Evolutionary conservation across 2,329 filamentous ascomycete genomes (phyloP).

Genomic region (Neocucurbitaria cava): DNA sequence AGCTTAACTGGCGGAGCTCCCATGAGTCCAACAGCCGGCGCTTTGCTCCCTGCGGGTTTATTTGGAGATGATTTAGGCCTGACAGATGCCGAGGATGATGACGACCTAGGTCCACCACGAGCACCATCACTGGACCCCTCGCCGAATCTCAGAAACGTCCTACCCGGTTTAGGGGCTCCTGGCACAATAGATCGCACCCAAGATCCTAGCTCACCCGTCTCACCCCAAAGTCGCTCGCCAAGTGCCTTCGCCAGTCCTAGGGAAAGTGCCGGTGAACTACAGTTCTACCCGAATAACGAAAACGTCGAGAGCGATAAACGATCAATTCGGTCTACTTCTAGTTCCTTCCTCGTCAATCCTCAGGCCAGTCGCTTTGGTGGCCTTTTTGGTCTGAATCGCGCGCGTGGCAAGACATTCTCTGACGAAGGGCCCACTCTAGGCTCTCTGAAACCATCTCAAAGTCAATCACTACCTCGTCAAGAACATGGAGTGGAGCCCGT

Average conservation of each 20-base stretch:
- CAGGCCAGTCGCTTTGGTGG: constrained; percentile 63
- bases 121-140: constrained; percentile 35
- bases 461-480: constrained; percentile 76
- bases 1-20: constrained; percentile 70
- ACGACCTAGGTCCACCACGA: constrained; percentile 36
- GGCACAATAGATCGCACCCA: constrained; percentile 43
- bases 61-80: constrained; percentile 69
- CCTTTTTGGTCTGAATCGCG: constrained; percentile 67
- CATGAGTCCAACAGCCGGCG: constrained; percentile 77
- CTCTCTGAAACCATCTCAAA: constrained; percentile 73
- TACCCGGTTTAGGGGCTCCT: constrained; percentile 52
- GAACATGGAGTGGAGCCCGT: constrained; percentile 57
- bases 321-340: constrained; percentile 57
- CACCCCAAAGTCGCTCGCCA: constrained; percentile 52
- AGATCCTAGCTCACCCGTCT: constrained; percentile 53
- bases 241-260: constrained; percentile 57
- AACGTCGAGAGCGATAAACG: constrained; percentile 54
- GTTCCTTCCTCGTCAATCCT: constrained; percentile 57
- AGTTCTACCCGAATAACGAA: constrained; percentile 49
- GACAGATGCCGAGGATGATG: constrained; percentile 42
- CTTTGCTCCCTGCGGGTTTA: constrained; percentile 73
- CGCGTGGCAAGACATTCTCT: constrained; percentile 66
- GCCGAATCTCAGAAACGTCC: constrained; percentile 39
- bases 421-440: constrained; percentile 71
- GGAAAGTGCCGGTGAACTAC: constrained; percentile 54